A percentile compares a stretch with the other conserved stretches of the same genome.
These are phyloP conservation scores for Cladosporium velox DNA, from an alignment of 2,329 filamentous ascomycete species.

Conservation along the genomic window DNA sequence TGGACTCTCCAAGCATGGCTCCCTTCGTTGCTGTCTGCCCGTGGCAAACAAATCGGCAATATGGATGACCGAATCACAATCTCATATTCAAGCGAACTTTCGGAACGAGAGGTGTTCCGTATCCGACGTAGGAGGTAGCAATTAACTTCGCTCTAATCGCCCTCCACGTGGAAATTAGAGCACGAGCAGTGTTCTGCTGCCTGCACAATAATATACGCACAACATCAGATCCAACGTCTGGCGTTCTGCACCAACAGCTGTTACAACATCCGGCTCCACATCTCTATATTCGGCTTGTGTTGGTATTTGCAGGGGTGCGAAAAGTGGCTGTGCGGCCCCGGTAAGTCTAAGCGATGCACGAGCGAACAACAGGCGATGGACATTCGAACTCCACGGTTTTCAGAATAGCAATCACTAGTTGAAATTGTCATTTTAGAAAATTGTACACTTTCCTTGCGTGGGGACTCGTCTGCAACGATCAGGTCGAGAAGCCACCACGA, in stretches of 20 bases:
- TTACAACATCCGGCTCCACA: slow-evolving; percentile 3
- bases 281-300: slow-evolving; percentile 10
- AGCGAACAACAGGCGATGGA: not conserved
- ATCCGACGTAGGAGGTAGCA: not conserved
- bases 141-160: not conserved
- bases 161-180: not conserved
- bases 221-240: slow-evolving; percentile 10
- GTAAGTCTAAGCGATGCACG: slow-evolving; percentile 1
- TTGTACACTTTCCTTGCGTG: not conserved
- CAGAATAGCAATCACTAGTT: not conserved
- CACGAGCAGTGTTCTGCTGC: not conserved
- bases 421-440: not conserved
- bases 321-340: slow-evolving; percentile 1
- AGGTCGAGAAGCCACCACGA: not conserved
- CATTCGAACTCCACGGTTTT: not conserved
- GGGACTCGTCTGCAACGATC: not conserved
- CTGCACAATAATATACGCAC: slow-evolving; percentile 13
- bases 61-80: not conserved
- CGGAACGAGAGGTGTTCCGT: not conserved
- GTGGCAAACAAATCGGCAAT: not conserved
- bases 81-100: not conserved
- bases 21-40: not conserved
- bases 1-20: not conserved
- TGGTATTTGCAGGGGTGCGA: slow-evolving; percentile 9
- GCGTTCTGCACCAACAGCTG: slow-evolving; percentile 10